A percentile compares a stretch with the other conserved stretches of the same genome.
Conservation (phyloP, 2,329 filamentous ascomycete genomes). For the Aspergillus bombycis region DNA sequence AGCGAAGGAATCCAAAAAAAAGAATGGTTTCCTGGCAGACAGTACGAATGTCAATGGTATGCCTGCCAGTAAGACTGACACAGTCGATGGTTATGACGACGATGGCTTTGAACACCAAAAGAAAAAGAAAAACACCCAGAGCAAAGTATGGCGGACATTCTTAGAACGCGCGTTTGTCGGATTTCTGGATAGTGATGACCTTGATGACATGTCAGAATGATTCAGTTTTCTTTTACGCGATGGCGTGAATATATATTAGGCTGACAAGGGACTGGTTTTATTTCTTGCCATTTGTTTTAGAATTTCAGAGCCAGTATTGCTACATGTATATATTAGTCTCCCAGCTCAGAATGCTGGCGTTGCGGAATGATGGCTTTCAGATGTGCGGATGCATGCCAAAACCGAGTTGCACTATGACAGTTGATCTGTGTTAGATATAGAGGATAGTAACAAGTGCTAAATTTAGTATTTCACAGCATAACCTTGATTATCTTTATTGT, state of each 20-base stretch:
- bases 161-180: constrained; percentile 77
- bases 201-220: constrained; percentile 47
- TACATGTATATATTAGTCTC: neutral
- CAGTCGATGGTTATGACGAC: neutral
- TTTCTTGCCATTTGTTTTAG: neutral
- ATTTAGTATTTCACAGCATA: neutral
- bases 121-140: constrained; percentile 48
- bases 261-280: neutral
- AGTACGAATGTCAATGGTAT: constrained; percentile 20
- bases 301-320: neutral
- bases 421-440: neutral
- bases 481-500: neutral
- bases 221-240: constrained; percentile 1
- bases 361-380: neutral
- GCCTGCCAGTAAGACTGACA: neutral
- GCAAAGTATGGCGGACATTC: constrained; percentile 78
- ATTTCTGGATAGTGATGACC: constrained; percentile 67
- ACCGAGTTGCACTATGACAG: neutral
- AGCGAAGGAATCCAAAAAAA: constrained; percentile 50
- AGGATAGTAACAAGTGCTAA: neutral
- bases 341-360: neutral
- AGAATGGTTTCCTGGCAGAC: constrained; percentile 29
- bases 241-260: neutral
- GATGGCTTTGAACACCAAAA: constrained; percentile 30
- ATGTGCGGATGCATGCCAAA: neutral